A percentile compares a stretch with the other conserved stretches of the same genome.
Evolutionary conservation across 768 basidiomycete genomes (phyloP).

Genomic region (Mycena galopus): DNA sequence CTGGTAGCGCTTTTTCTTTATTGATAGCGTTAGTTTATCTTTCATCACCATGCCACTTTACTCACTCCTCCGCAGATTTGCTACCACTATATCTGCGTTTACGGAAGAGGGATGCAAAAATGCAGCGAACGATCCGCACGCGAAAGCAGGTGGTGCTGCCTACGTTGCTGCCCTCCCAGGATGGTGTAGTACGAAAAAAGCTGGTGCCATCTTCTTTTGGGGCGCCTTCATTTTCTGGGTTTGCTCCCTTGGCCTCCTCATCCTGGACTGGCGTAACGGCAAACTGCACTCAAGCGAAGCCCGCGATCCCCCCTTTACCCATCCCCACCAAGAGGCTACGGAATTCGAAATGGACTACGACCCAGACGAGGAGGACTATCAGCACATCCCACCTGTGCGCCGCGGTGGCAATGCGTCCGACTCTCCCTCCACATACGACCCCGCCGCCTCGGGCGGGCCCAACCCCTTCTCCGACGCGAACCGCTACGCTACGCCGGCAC

Average conservation of each 20-base stretch:
- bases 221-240: conserved; percentile 85
- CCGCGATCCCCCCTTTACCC: conserved; percentile 83
- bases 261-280: conserved; percentile 85
- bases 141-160: conserved; percentile 67
- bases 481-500: conserved; percentile 57
- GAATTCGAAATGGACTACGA: conserved; percentile 64
- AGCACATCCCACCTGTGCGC: conserved; percentile 58
- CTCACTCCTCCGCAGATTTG: conserved; percentile 62
- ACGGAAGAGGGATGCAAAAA: conserved; percentile 93
- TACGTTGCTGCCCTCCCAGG: conserved; percentile 78
- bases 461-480: conserved; percentile 70
- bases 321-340: conserved; percentile 57
- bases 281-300: conserved; percentile 61
- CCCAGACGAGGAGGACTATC: conserved; percentile 70
- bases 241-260: conserved; percentile 72
- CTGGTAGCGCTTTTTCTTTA: conserved; percentile 74
- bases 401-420: conserved; percentile 39
- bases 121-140: conserved; percentile 84
- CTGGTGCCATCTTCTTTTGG: conserved; percentile 93
- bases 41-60: conserved; percentile 3
- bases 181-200: conserved; percentile 95
- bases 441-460: conserved; percentile 41
- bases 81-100: conserved; percentile 87
- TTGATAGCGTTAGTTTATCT: conserved; percentile 79
- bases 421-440: conserved; percentile 45